Conservation (phyloP, 768 basidiomycete genomes). For the Calocybe indica region DNA sequence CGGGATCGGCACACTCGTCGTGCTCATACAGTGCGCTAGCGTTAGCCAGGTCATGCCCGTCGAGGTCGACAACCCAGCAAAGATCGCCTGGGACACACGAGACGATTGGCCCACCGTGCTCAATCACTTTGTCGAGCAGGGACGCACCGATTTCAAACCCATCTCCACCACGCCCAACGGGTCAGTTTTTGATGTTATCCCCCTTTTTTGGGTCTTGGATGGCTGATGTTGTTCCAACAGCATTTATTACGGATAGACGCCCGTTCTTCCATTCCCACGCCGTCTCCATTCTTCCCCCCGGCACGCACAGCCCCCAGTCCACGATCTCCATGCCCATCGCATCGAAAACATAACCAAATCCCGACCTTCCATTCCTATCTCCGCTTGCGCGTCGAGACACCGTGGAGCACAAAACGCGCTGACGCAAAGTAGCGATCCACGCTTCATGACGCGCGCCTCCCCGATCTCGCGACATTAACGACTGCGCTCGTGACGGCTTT, state of each 20-base stretch:
- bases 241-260: slow-evolving; percentile 35
- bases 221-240: slow-evolving; percentile 17
- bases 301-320: too few relatives aligned
- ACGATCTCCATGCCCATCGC: too few relatives aligned
- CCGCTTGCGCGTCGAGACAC: too few relatives aligned
- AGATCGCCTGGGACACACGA: slow-evolving; percentile 70
- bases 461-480: too few relatives aligned
- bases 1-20: slow-evolving; percentile 69
- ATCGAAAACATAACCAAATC: too few relatives aligned
- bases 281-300: too few relatives aligned
- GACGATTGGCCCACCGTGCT: slow-evolving; percentile 72
- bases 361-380: too few relatives aligned
- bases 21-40: slow-evolving; percentile 71
- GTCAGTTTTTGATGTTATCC: slow-evolving; percentile 36
- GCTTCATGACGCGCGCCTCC: too few relatives aligned
- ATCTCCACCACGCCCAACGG: slow-evolving; percentile 72
- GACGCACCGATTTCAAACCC: slow-evolving; percentile 76
- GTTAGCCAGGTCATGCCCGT: slow-evolving; percentile 84
- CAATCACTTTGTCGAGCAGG: slow-evolving; percentile 64
- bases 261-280: too few relatives aligned
- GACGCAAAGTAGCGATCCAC: too few relatives aligned
- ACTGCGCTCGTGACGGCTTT: too few relatives aligned
- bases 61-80: slow-evolving; percentile 73
- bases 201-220: slow-evolving; percentile 4
- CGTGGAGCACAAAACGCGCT: too few relatives aligned